A percentile compares a stretch with the other conserved stretches of the same genome.
phyloP scores from a whole-genome alignment of 768 basidiomycete genomes.

The Panaeolus cyanescens region DNA sequence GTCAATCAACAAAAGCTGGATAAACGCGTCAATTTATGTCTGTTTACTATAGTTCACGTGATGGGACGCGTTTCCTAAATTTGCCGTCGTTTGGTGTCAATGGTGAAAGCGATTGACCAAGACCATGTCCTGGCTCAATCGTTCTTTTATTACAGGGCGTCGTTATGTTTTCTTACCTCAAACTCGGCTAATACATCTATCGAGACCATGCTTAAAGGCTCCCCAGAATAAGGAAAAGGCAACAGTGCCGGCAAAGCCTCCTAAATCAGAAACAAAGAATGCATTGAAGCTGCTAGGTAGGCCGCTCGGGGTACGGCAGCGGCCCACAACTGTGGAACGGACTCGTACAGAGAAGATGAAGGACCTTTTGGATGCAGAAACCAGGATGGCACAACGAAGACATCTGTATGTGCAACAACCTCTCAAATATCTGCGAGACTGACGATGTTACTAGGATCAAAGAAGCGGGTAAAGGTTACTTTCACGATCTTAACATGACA shows the following conservation, averaged over 20 bases:
- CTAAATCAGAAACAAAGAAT: slow-evolving; percentile 16
- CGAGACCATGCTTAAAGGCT: background rate
- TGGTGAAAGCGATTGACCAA: background rate
- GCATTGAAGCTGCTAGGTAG: slow-evolving; percentile 47
- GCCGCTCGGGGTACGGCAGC: slow-evolving; percentile 76
- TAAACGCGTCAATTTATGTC: slow-evolving; percentile 46
- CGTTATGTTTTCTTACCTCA: slow-evolving; percentile 4
- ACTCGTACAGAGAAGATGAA: slow-evolving; percentile 64
- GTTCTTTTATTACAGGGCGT: slow-evolving; percentile 6
- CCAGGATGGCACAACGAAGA: slow-evolving; percentile 67
- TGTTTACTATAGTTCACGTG: slow-evolving; percentile 34
- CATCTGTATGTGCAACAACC: slow-evolving; percentile 46
- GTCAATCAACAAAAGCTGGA: slow-evolving; percentile 30
- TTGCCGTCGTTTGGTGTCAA: slow-evolving; percentile 4
- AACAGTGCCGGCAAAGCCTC: background rate
- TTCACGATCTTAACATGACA: slow-evolving; percentile 79
- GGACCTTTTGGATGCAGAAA: slow-evolving; percentile 72
- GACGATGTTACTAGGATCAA: slow-evolving; percentile 36
- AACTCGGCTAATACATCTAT: slow-evolving; percentile 5
- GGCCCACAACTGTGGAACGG: slow-evolving; percentile 61
- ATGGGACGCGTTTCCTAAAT: slow-evolving; percentile 17
- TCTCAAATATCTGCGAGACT: background rate
- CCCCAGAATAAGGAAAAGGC: background rate
- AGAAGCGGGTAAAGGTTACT: slow-evolving; percentile 78
- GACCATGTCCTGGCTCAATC: slow-evolving; percentile 2